These are phyloP conservation scores for Zhuliangozyma parablackwelliae DNA, from an alignment of 1,139 yeast species.

Conservation along the genomic window DNA sequence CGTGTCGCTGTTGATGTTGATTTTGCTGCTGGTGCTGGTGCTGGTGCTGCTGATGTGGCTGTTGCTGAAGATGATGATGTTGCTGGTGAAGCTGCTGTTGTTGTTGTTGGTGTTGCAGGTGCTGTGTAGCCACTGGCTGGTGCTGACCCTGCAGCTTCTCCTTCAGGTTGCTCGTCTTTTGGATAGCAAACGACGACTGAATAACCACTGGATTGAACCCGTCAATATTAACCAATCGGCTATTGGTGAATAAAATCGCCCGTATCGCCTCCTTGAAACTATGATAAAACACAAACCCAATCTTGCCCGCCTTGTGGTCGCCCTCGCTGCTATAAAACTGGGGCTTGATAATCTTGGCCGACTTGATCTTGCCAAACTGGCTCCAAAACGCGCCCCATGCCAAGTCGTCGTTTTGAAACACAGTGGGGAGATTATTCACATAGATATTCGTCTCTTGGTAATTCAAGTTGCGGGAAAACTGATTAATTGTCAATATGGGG, in stretches of 20 bases:
- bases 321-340: slow-evolving; percentile 27
- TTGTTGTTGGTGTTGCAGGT: background rate
- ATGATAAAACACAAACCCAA: slow-evolving; percentile 41
- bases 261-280: slow-evolving; percentile 35
- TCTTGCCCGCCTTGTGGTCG: slow-evolving; percentile 35
- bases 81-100: background rate
- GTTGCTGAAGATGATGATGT: background rate
- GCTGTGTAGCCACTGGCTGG: background rate
- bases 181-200: slow-evolving; percentile 41
- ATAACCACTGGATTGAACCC: slow-evolving; percentile 22
- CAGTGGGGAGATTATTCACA: slow-evolving; percentile 47
- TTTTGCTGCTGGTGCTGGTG: too few species aligned
- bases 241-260: slow-evolving; percentile 38
- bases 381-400: slow-evolving; percentile 39
- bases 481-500: slow-evolving; percentile 10
- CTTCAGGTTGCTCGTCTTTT: slow-evolving; percentile 16
- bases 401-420: slow-evolving; percentile 36
- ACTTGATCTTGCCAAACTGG: slow-evolving; percentile 40
- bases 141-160: background rate
- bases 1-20: too few species aligned
- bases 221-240: slow-evolving; percentile 16
- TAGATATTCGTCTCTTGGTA: slow-evolving; percentile 60
- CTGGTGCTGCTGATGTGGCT: background rate
- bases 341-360: slow-evolving; percentile 44
- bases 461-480: slow-evolving; percentile 21